Base-by-base conservation (phyloP, 371 early-diverging fungal genomes). In the Saksenaea oblongispora region DNA sequence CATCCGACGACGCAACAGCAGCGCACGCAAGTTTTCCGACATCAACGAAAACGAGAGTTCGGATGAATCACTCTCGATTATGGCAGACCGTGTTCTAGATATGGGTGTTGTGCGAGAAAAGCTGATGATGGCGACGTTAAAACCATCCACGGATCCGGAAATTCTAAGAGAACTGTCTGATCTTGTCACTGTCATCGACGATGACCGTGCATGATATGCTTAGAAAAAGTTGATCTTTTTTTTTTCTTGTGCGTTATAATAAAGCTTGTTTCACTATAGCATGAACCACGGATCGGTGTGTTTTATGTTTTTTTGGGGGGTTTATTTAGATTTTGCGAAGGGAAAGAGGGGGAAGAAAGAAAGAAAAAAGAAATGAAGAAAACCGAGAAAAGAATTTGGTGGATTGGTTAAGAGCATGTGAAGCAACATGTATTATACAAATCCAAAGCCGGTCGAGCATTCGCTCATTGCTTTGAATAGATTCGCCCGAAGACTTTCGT, bases 391-490 rank as follows among this genome's bases (percentile, higher is more conserved):
- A 59, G 53, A 26, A 37, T 15, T 10, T 34, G 13, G 28, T 47
- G 22, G 22, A 15, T 3, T 3, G 13, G 4, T n/a, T 26, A 31
- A 64, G 7, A 7, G 31, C 31, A 31, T 31, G 31, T 31, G 31
- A 31, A 51, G 7, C 9, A n/a, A 53, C 53, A 57, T 35, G 10
- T 36, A 73, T 83, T 88, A 94, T 66, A 85, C 88, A 77, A 97
- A 93, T 35, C 93, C 95, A 81, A 97, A 97, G 34, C 99, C 99
- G 15, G 95, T 97, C 27, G 90, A 91, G 78, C 97, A 93, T 77
- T 98, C 99, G 35, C 88, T 90, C 28, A 98, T 95, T 2, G 99
- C 98, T 41, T 90, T 84, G 66, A 97, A 78, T 56, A 99, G 70
- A 59, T 87, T 89, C n/a, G 87, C 70, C n/a, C 97, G 85, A 56